These are phyloP conservation scores for Colletotrichum camelliae DNA, from an alignment of 2,329 filamentous ascomycete species.

Conservation along the genomic window DNA sequence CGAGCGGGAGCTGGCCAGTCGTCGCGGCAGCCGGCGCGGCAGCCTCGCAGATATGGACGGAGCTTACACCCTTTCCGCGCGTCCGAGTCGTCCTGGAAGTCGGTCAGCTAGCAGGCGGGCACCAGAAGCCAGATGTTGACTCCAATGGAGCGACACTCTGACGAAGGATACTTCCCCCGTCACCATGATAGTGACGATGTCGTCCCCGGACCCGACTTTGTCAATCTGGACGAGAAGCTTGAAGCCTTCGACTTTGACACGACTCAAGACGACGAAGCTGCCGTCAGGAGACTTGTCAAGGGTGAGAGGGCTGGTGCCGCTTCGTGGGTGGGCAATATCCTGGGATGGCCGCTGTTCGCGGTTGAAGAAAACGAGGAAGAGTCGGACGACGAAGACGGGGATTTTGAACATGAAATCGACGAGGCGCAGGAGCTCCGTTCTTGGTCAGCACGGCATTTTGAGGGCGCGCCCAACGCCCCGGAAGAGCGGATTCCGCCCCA, in stretches of 20 bases:
- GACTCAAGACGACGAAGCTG: constrained; percentile 61
- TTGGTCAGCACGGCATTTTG: constrained; percentile 40
- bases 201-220: constrained; percentile 64
- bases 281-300: constrained; percentile 61
- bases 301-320: constrained; percentile 56
- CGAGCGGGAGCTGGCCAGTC: constrained; percentile 55
- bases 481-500: constrained; percentile 54
- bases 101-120: constrained; percentile 53
- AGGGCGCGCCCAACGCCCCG: constrained; percentile 44
- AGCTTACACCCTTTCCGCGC: constrained; percentile 24
- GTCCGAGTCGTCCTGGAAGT: constrained; percentile 42
- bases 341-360: constrained; percentile 67
- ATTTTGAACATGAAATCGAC: constrained; percentile 29
- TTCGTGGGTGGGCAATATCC: constrained; percentile 63
- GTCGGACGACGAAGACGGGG: constrained; percentile 42
- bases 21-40: constrained; percentile 51
- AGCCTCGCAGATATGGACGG: constrained; percentile 48
- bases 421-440: constrained; percentile 35
- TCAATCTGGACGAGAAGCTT: constrained; percentile 65
- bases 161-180: constrained; percentile 49
- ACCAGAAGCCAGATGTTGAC: constrained; percentile 50
- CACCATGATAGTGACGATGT: constrained; percentile 36
- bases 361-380: constrained; percentile 66
- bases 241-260: constrained; percentile 59
- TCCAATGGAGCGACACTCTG: constrained; percentile 43